These are phyloP conservation scores for Phytopythium delawarense DNA, from an alignment of 352 stramenopile genomes.

Conservation along the genomic window DNA sequence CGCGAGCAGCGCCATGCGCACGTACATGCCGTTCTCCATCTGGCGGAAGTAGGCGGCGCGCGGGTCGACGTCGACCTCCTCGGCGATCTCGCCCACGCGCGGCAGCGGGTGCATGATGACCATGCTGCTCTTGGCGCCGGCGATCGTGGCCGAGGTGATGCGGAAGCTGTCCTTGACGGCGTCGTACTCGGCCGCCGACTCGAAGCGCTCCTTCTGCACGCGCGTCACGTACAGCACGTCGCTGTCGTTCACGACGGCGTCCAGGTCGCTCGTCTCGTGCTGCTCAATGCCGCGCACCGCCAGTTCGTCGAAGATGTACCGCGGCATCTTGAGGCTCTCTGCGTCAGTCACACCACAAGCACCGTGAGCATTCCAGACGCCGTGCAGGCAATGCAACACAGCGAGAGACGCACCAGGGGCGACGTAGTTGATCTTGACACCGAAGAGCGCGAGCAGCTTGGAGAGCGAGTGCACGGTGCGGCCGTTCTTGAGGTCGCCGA, in stretches of 20 bases:
- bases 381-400: not conserved
- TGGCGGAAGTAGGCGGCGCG: constrained; percentile 97
- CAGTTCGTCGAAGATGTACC: constrained; percentile 78
- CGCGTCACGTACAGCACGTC: constrained; percentile 99
- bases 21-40: constrained; percentile 98
- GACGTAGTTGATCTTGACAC: constrained; percentile 91
- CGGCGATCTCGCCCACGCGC: constrained; percentile 95
- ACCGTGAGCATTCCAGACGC: not conserved
- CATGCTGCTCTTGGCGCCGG: constrained; percentile 86
- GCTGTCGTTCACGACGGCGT: constrained; percentile 86
- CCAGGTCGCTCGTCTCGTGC: constrained; percentile 80
- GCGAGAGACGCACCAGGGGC: constrained; percentile 39
- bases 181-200: constrained; percentile 92
- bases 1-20: constrained; percentile 97
- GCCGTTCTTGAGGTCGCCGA: constrained; percentile 99
- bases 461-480: constrained; percentile 98
- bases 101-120: constrained; percentile 99
- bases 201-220: constrained; percentile 98
- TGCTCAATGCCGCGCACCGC: constrained; percentile 71
- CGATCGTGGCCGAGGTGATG: constrained; percentile 69
- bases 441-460: constrained; percentile 92
- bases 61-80: constrained; percentile 95
- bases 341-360: not conserved
- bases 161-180: constrained; percentile 90
- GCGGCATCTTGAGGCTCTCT: constrained; percentile 81